phyloP scores from a whole-genome alignment of 1,284 basidiomycete genomes.

The Blastosporella zonata region DNA sequence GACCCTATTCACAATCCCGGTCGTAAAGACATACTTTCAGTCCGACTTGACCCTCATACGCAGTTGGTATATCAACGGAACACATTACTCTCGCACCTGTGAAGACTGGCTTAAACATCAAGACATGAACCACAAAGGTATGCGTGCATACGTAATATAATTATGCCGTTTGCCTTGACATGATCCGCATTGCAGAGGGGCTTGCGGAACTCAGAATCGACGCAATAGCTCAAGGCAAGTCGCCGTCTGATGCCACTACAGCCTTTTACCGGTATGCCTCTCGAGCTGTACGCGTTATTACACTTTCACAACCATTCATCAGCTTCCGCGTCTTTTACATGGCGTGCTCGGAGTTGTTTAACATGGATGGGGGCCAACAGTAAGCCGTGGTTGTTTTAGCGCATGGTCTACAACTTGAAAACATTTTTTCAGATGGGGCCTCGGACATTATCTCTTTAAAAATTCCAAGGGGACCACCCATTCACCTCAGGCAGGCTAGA shows the following conservation, averaged over 20 bases:
- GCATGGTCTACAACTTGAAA: background rate
- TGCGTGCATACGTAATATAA: background rate
- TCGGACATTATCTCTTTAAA: conserved; percentile 40
- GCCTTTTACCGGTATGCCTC: conserved; percentile 50
- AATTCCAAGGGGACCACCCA: background rate
- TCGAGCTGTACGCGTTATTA: background rate
- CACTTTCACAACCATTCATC: conserved; percentile 19
- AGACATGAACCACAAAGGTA: conserved; percentile 47
- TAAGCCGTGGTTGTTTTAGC: conserved; percentile 30
- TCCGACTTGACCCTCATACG: conserved; percentile 55
- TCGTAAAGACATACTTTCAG: conserved; percentile 63
- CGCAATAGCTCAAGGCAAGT: conserved; percentile 29
- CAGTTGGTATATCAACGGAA: conserved; percentile 67
- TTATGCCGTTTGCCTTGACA: background rate
- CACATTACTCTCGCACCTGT: conserved; percentile 65
- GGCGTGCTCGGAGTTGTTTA: conserved; percentile 75
- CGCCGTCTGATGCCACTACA: conserved; percentile 47
- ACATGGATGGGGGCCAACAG: conserved; percentile 64
- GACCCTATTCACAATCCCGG: background rate
- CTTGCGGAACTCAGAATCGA: conserved; percentile 51
- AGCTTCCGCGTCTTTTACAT: conserved; percentile 74
- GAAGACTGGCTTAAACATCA: conserved; percentile 71
- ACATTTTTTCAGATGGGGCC: conserved; percentile 31
- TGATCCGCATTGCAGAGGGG: conserved; percentile 33
- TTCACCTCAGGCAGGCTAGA: background rate